Percentiles rank a stretch among this genome's conserved stretches.
Evolutionary conservation across 2,329 filamentous ascomycete genomes (phyloP).

Genomic region (Pseudogymnoascus sp.): DNA sequence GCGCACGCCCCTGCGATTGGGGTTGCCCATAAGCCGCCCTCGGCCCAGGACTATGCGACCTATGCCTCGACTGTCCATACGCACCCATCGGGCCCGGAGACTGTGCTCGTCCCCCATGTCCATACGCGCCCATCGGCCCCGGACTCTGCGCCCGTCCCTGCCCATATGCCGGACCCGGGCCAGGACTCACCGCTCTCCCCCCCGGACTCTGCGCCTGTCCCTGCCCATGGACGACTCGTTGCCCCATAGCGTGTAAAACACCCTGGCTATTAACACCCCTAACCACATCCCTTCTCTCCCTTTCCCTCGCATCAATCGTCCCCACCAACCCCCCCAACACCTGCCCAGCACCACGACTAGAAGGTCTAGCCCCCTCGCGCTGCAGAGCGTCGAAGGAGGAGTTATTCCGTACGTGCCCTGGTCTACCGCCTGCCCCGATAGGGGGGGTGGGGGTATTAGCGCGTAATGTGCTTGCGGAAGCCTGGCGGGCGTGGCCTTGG

Average conservation of each 20-base stretch:
- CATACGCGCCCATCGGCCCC: neutral
- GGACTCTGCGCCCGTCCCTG: neutral
- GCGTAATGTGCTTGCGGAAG: no score
- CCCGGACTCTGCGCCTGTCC: neutral
- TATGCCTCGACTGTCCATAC: neutral
- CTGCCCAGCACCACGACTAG: neutral
- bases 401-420: slow-evolving; percentile 31
- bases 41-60: neutral
- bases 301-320: slow-evolving; percentile 71
- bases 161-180: neutral
- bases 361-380: slow-evolving; percentile 28
- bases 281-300: slow-evolving; percentile 65
- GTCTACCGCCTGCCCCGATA: no score
- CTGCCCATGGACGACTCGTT: slow-evolving; percentile 33
- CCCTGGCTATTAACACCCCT: slow-evolving; percentile 61
- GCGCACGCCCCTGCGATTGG: neutral
- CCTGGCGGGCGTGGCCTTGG: slow-evolving; percentile 12
- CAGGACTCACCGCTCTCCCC: neutral
- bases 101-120: neutral
- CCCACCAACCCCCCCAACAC: slow-evolving; percentile 55
- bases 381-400: slow-evolving; percentile 39
- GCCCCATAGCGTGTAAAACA: slow-evolving; percentile 65
- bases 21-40: neutral
- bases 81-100: neutral
- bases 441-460: no score